Evolutionary conservation across 148 eudicot species (phyloP).

Genomic region (Persicaria tinctoria): DNA sequence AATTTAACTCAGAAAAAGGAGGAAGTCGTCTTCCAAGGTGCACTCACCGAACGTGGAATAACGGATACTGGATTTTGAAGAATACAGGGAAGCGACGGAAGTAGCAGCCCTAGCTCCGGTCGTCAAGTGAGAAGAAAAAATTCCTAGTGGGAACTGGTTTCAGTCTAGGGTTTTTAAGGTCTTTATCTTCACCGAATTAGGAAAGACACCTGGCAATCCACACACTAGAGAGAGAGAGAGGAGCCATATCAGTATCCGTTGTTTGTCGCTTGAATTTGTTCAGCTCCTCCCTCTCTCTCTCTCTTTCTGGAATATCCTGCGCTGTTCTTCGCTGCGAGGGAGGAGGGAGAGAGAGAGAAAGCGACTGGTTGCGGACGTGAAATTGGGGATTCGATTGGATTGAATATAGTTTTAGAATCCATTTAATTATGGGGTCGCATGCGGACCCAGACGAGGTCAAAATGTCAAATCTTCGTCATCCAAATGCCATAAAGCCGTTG

Average conservation of each 20-base stretch:
- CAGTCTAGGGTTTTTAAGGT: no score
- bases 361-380: slow-evolving; percentile 81
- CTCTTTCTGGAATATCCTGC: slow-evolving; percentile 8
- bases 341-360: slow-evolving; percentile 5
- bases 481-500: no score
- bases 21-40: neutral
- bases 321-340: slow-evolving; percentile 29
- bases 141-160: no score
- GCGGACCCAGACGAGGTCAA: no score
- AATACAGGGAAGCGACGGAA: no score
- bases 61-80: neutral
- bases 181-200: no score
- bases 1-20: neutral
- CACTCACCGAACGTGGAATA: neutral
- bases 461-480: no score
- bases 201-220: neutral
- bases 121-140: neutral
- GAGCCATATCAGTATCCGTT: neutral
- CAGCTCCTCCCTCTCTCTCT: slow-evolving; percentile 1
- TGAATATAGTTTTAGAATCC: slow-evolving; percentile 23
- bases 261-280: neutral
- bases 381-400: slow-evolving; percentile 49
- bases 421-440: no score
- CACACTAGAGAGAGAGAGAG: neutral
- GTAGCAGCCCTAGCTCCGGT: neutral